Base-by-base conservation (phyloP, 1,284 basidiomycete species). In the Pseudozyma flocculosa region DNA sequence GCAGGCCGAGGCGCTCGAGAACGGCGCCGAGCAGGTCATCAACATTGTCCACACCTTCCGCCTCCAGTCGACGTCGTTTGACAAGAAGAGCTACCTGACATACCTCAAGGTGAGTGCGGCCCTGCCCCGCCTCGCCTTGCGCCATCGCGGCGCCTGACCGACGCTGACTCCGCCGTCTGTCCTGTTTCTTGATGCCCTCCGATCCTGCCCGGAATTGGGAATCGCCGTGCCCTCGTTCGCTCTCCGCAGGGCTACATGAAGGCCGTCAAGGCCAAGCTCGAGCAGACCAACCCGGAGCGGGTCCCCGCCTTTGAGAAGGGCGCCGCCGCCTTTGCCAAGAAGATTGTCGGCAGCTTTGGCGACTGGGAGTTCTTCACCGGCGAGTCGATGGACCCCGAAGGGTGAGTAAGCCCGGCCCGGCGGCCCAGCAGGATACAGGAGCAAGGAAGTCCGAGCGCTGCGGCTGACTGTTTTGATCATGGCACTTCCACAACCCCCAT, bases 11-110 rank as follows among this genome's bases (percentile, higher is more conserved):
- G 83, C 83, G 29, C 80, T 95, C 55, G 93, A 92, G 79, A 87
- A 89, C 17, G 90, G 89, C 68, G 84, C 86, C 30, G 40, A 69
- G 63, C 67, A 73, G 63, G 88, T 95, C 78, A 98, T 93, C 87
- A 92, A 98, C 81, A 84, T 98, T 69, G 87, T 88, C 59, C 82
- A 92, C 83, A 91, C 92, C 45, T 93, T 94, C 87, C 88, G 92
- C 75, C 88, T 99, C 61, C 85, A 90, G 78, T 43, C 79, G 36
- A 94, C 91, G 26, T 37, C 75, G 9, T 98, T 95, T 80, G 92
- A 97, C 83, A 98, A 97, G 82, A 96, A 96, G 82, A 80, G 81
- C 37, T 99, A 85, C 82, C 82, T 92, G 43, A 80, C 83, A 40
- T 88, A 94, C 81, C 85, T 98, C 77, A 98, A 96, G 64, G 45